Base-by-base conservation (phyloP, 192 early-diverging fungal species). In the Mortierella claussenii region DNA sequence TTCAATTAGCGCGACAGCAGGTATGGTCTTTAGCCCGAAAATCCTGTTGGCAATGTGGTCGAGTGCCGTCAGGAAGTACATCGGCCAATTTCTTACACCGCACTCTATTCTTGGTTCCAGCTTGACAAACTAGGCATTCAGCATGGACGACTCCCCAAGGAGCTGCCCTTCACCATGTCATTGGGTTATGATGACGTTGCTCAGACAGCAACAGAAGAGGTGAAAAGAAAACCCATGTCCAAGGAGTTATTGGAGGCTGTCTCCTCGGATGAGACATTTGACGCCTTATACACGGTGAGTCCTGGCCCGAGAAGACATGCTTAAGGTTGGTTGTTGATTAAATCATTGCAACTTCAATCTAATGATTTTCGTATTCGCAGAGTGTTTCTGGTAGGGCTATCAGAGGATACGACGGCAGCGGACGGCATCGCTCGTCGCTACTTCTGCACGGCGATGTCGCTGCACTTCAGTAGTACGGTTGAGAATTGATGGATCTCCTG, bases 371-470 rank as follows among this genome's bases (percentile, higher is more conserved):
- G 17, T 18, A 18, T 55, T 20, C 46, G 44, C 60, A 91, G 92
- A 74, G 69, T 21, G 59, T 93, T 6, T 91, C 89, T 33, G 81
- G 83, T 12, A 79, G 87, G 51, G 89, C 88, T 1, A 86, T 93
- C 45, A 90, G 84, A 40, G 81, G 89, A n/a, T 94, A 89, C 57
- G 89, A 95, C 70, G 69, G 55, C 12, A 89, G 89, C 60, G 67
- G 68, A 13, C 83, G 93, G 31, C 61, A 78, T 36, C 80, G 89
- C 53, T 89, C 91, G 4, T 82, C 86, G 2, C 56, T 87, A 26
- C 80, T 88, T 28, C 51, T 94, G 21, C 91, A 90, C 49, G 85
- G 88, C 2, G 94, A 96, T 68, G 86, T 95, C 43, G 93, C 93
- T 2, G 75, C 85, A 6, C 73, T 96, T 8, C 84, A 90, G 75